Evolutionary conservation across 331 rosid genomes (phyloP).

Genomic region (Acacia concinna): DNA sequence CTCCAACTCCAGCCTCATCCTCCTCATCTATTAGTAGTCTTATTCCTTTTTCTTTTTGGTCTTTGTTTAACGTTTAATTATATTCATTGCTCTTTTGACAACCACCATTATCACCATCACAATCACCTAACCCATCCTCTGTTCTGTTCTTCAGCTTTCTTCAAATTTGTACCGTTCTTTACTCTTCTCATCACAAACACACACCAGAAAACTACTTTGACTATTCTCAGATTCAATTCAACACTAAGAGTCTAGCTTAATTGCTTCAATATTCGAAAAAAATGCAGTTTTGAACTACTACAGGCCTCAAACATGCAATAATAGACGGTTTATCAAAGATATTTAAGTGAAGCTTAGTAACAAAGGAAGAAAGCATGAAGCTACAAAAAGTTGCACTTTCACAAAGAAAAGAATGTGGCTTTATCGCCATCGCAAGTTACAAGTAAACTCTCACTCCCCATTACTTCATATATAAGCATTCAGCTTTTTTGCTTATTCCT

Average conservation of each 20-base stretch:
- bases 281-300: too few relatives aligned
- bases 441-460: background rate
- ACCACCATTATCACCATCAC: background rate
- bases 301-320: background rate
- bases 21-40: too few relatives aligned
- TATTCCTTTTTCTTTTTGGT: background rate
- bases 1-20: conserved; percentile 11
- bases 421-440: conserved; percentile 19
- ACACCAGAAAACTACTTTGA: background rate
- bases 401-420: conserved; percentile 13
- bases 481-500: background rate
- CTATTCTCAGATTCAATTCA: background rate
- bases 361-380: background rate
- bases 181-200: background rate
- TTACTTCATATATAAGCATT: background rate
- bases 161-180: background rate
- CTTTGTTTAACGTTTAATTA: too few relatives aligned
- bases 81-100: background rate
- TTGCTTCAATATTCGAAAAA: too few relatives aligned
- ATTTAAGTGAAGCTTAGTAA: background rate
- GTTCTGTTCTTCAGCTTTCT: background rate
- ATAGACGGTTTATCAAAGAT: too few relatives aligned
- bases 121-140: background rate
- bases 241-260: background rate
- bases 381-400: background rate